phyloP scores from a whole-genome alignment of 2,329 filamentous ascomycete genomes.

The Sporothrix dimorphospora region DNA sequence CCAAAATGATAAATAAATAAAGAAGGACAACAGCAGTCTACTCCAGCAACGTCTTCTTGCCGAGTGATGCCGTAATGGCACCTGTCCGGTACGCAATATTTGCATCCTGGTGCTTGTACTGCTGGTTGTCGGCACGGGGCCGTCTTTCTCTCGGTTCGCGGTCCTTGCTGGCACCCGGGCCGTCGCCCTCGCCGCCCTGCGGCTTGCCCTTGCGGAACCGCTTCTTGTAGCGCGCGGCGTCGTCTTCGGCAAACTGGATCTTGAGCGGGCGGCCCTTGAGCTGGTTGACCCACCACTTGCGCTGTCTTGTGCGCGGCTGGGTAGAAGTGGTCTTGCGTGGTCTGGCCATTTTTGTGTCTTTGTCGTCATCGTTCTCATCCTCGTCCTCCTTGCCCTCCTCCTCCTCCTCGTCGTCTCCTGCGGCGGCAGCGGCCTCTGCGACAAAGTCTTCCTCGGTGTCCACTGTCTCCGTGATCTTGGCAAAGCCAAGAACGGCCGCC shows the following conservation, averaged over 20 bases:
- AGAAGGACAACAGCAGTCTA: conserved; percentile 40
- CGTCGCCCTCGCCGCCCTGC: conserved; percentile 46
- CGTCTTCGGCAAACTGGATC: conserved; percentile 92
- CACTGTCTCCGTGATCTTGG: conserved; percentile 68
- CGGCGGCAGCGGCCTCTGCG: conserved; percentile 50
- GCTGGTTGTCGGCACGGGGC: conserved; percentile 15
- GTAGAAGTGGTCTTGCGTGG: conserved; percentile 39
- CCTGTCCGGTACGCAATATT: conserved; percentile 69
- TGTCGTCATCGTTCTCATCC: conserved; percentile 38
- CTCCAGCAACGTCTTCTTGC: conserved; percentile 83
- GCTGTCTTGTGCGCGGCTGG: conserved; percentile 56
- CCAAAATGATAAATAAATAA: background rate
- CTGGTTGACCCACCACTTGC: conserved; percentile 84
- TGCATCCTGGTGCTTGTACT: conserved; percentile 51
- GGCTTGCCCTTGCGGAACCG: conserved; percentile 76
- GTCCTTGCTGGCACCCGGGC: conserved; percentile 26
- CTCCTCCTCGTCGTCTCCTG: conserved; percentile 42
- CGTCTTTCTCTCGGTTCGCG: conserved; percentile 31
- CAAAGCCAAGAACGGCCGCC: conserved; percentile 78
- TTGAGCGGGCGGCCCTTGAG: conserved; percentile 79
- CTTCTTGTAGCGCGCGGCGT: conserved; percentile 88
- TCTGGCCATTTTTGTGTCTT: conserved; percentile 38
- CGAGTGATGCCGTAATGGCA: conserved; percentile 75
- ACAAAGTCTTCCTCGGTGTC: conserved; percentile 66
- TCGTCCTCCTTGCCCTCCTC: conserved; percentile 42